phyloP scores from a whole-genome alignment of 2,329 filamentous ascomycete genomes.

The Penicillium sp. region DNA sequence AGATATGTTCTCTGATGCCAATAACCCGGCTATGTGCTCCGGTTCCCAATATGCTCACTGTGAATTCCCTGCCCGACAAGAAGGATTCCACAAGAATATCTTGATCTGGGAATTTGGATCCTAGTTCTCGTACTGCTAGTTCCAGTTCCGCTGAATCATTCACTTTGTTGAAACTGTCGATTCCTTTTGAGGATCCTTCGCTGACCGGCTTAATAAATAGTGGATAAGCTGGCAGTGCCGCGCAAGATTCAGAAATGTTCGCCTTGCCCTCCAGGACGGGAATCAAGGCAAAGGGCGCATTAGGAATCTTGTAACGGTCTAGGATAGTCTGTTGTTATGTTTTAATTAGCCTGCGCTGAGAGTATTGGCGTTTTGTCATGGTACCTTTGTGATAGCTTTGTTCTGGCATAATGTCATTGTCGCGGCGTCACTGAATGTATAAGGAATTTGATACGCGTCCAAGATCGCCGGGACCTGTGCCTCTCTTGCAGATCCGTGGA shows the following conservation, averaged over 20 bases:
- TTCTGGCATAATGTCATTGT: conserved; percentile 22
- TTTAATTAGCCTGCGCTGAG: not conserved
- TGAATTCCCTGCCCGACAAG: conserved; percentile 24
- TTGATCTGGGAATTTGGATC: conserved; percentile 11
- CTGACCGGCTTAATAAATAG: conserved; percentile 20
- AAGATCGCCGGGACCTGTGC: conserved; percentile 26
- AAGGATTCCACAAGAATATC: conserved; percentile 22
- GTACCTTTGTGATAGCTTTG: conserved; percentile 24
- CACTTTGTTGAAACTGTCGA: conserved; percentile 8
- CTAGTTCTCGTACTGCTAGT: conserved; percentile 11
- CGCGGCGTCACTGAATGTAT: conserved; percentile 22
- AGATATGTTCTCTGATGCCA: conserved; percentile 1
- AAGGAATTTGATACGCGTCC: conserved; percentile 28
- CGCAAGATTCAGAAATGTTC: conserved; percentile 1
- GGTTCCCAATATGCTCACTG: conserved; percentile 22
- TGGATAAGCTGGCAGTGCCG: conserved; percentile 12
- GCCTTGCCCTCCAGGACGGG: not conserved
- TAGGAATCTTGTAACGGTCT: conserved; percentile 16
- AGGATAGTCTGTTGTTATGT: conserved; percentile 11
- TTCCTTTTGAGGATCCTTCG: conserved; percentile 21
- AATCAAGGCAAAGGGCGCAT: conserved; percentile 13
- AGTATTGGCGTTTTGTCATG: not conserved
- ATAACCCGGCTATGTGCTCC: conserved; percentile 4
- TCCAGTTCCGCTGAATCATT: conserved; percentile 5
- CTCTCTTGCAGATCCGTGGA: conserved; percentile 23